Base-by-base conservation (phyloP, 768 basidiomycete species). In the Artomyces pyxidatus region DNA sequence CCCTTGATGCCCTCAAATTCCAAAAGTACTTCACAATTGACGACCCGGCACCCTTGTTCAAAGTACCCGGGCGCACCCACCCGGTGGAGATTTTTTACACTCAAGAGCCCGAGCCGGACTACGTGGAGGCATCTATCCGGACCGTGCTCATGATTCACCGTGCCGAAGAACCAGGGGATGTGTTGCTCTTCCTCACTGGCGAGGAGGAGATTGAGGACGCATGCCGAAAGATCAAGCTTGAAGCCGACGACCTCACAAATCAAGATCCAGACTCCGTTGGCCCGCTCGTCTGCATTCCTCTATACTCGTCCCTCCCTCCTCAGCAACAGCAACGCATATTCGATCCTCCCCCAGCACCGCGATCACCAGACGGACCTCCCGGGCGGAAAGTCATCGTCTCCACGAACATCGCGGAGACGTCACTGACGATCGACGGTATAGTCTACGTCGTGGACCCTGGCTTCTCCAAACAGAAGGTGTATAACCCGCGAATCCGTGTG, bases 371-470 rank as follows among this genome's bases (percentile, higher is more conserved):
- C 43, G 85, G 91, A 1, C 85, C 91, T 0, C 83, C 86, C 0
- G 95, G 95, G 0, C 80, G 95, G 51, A 99, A 99, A 65, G 78
- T 98, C 38, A 88, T 99, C 27, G 73, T 99, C 1, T 90, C 93
- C 8, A 99, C 95, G 25, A 99, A 98, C 63, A 92, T 98, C 50
- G 96, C 96, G 3, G 95, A 99, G 67, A 98, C 95, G 2, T 95
- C 92, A 2, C 69, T 98, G 37, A 99, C 95, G 3, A 98, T 99
- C 50, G 95, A 99, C 57, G 95, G 95, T 19, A 97, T 99, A 59
- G 94, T 99, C n/a, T 99, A 98, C 59, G 95, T 97, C 49, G 93
- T 97, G 40, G 95, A 97, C 61, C 91, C 94, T 0, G 94, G 93
- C 1, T 96, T 98, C 70, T 93, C 88, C 28, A 95, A 99, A 68